Evolutionary conservation across 192 early-diverging fungal species (phyloP), one percentile per base, ranked within the genome.

Genomic region (Podila verticillata): DNA sequence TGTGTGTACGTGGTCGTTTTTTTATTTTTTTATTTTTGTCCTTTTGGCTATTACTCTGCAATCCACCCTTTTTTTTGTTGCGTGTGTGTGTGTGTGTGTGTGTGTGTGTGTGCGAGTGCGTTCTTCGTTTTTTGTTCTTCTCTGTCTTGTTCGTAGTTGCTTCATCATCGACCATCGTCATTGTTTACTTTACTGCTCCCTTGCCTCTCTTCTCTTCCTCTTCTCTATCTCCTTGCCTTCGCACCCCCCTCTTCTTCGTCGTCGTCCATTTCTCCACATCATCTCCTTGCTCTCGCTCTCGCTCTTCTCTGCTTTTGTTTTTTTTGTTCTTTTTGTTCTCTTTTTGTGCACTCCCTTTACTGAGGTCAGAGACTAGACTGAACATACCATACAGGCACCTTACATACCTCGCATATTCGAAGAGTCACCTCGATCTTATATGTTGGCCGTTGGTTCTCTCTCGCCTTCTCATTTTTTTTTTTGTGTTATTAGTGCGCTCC

Each of bases 101-200:
- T n/a, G n/a, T n/a, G n/a, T n/a, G n/a, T n/a, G n/a, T n/a, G n/a
- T n/a, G n/a, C n/a, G n/a, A n/a, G n/a, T n/a, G n/a, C n/a, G n/a
- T n/a, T n/a, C n/a, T n/a, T n/a, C n/a, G n/a, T 60, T 48, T 49
- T 48, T 60, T 22, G 44, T 48, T 36, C n/a, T 30, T 39, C 19
- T 22, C 39, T 57, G 36, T 15, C 32, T 2, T 13, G 31, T 32
- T 54, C 47, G 54, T 64, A 64, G 70, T 58, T 58, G 48, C 20
- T 32, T 28, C 70, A 54, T 72, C 70, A 63, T 72, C 61, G 59
- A 44, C 39, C n/a, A n/a, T 62, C 39, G 61, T 39, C 61, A 44
- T 62, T 62, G 22, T 36, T 39, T 63, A 39, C 61, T 36, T 39
- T 63, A 39, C 61, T 22, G 24, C 24, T 62, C 22, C 61, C 22